Evolutionary conservation across 331 rosid genomes (phyloP).

Genomic region (Pyracantha coccinea): DNA sequence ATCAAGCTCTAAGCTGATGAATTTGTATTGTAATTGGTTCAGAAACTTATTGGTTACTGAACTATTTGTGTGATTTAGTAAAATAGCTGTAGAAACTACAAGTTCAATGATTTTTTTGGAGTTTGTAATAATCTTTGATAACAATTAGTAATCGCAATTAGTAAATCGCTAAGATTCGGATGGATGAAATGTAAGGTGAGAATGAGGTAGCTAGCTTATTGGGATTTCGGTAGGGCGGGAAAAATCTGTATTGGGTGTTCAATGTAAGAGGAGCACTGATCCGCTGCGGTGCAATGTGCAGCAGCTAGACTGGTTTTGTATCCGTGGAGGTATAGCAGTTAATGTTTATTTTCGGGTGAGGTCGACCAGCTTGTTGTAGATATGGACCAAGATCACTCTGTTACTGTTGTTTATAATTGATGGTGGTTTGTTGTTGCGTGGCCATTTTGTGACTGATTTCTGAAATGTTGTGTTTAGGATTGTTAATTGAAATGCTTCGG

Average conservation of each 20-base stretch:
- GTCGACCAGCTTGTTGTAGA: background rate
- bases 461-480: constrained; percentile 35
- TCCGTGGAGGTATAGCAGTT: background rate
- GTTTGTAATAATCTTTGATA: background rate
- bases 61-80: background rate
- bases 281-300: background rate
- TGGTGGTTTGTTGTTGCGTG: background rate
- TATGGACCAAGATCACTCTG: background rate
- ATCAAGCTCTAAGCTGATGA: background rate
- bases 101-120: background rate
- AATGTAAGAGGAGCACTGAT: background rate
- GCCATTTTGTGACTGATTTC: background rate
- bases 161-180: background rate
- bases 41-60: background rate
- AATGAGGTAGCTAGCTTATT: background rate
- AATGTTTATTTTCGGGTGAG: background rate
- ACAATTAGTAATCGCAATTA: background rate
- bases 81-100: background rate
- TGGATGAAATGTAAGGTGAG: background rate
- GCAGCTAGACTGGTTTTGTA: background rate
- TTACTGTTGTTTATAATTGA: background rate
- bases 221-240: background rate
- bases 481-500: constrained; percentile 87
- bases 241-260: background rate
- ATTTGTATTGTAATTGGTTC: background rate